Conservation (phyloP, 2,329 filamentous ascomycete species). For the Penicillium sp. region DNA sequence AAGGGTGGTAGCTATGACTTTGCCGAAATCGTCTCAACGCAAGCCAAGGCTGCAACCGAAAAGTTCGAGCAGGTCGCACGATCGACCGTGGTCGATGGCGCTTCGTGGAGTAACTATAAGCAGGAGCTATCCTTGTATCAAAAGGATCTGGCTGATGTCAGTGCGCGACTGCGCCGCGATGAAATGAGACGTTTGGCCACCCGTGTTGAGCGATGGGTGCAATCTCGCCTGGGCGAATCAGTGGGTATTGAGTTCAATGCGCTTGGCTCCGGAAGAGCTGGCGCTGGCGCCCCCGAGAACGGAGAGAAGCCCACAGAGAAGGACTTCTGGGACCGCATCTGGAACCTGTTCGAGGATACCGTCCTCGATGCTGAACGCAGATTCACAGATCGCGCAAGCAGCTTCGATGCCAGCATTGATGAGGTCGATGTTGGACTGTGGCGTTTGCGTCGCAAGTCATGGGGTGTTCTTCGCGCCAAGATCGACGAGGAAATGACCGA, state of each 20-base stretch:
- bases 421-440: constrained; percentile 92
- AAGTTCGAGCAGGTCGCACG: constrained; percentile 76
- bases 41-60: constrained; percentile 74
- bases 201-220: constrained; percentile 91
- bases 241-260: constrained; percentile 95
- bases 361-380: constrained; percentile 82
- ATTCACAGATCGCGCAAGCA: constrained; percentile 85
- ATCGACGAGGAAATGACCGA: constrained; percentile 98
- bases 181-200: constrained; percentile 93
- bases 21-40: constrained; percentile 82
- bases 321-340: constrained; percentile 94
- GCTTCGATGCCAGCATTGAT: constrained; percentile 87
- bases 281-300: constrained; percentile 75
- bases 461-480: constrained; percentile 84
- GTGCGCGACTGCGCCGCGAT: constrained; percentile 80
- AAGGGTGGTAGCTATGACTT: constrained; percentile 91
- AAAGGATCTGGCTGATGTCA: constrained; percentile 89
- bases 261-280: constrained; percentile 82
- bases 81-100: constrained; percentile 73
- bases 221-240: constrained; percentile 80
- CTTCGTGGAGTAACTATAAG: constrained; percentile 84
- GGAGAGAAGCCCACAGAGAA: constrained; percentile 77
- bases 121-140: constrained; percentile 78
- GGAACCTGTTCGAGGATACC: constrained; percentile 78
- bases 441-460: constrained; percentile 90